Conservation (phyloP, 202 grass and related monocot genomes). For the Elaeis oleifera region DNA sequence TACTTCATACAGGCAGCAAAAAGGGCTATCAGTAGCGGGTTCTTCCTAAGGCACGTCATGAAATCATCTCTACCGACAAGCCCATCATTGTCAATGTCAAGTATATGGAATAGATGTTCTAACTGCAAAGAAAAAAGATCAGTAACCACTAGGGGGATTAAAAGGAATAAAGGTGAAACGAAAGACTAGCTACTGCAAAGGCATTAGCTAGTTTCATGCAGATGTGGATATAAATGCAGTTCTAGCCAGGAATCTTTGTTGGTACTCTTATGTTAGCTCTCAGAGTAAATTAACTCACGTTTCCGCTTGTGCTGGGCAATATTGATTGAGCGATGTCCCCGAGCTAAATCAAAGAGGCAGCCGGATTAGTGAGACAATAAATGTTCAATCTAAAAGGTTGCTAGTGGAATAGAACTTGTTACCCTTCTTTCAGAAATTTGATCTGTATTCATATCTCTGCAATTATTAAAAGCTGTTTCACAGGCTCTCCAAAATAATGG, state of each 20-base stretch:
- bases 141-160: too few relatives aligned
- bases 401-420: neutral
- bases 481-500: slow-evolving; percentile 46
- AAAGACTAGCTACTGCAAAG: too few relatives aligned
- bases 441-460: slow-evolving; percentile 30
- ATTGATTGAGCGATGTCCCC: neutral
- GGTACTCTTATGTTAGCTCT: neutral
- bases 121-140: slow-evolving; percentile 32
- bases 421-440: slow-evolving; percentile 38
- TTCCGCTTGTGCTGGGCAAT: too few relatives aligned
- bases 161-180: too few relatives aligned
- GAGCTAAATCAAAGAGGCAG: slow-evolving; percentile 8
- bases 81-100: slow-evolving; percentile 43
- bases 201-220: too few relatives aligned
- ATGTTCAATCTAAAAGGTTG: neutral
- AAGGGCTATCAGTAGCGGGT: slow-evolving; percentile 67
- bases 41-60: slow-evolving; percentile 44
- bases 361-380: neutral
- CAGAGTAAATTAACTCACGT: neutral
- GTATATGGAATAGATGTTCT: slow-evolving; percentile 42
- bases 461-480: slow-evolving; percentile 57
- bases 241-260: neutral
- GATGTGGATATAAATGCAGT: neutral
- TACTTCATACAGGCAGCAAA: slow-evolving; percentile 41
- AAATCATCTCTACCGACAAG: slow-evolving; percentile 67